phyloP scores from a whole-genome alignment of 176 grass and related monocot genomes.

The Zea luxurians region DNA sequence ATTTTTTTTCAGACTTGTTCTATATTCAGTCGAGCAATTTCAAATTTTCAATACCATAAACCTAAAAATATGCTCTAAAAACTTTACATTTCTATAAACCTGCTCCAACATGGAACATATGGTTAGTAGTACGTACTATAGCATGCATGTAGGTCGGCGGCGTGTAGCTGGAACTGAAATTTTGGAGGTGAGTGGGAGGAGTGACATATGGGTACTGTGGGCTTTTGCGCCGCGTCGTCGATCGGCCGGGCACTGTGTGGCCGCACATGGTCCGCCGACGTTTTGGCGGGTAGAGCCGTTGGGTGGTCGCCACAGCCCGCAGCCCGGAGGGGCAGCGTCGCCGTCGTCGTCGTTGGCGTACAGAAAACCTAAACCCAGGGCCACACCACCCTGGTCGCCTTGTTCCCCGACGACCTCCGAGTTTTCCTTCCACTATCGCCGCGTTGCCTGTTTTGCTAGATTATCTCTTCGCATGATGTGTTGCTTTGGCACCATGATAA shows the following conservation, averaged over 20 bases:
- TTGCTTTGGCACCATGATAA: too few species aligned
- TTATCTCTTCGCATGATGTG: too few species aligned
- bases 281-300: slow-evolving; percentile 63
- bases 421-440: slow-evolving; percentile 22
- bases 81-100: too few species aligned
- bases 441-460: not conserved
- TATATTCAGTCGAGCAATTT: too few species aligned
- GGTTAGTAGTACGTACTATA: too few species aligned
- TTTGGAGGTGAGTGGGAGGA: slow-evolving; percentile 5
- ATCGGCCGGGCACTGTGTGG: not conserved
- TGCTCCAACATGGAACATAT: too few species aligned
- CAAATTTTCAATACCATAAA: too few species aligned
- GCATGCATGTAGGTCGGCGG: too few species aligned
- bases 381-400: slow-evolving; percentile 27
- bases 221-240: not conserved
- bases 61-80: too few species aligned
- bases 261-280: slow-evolving; percentile 26
- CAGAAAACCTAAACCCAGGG: not conserved
- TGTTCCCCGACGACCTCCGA: slow-evolving; percentile 38
- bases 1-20: too few species aligned
- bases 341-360: slow-evolving; percentile 21
- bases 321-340: too few species aligned
- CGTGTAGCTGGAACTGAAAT: not conserved
- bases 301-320: not conserved
- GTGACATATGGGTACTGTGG: not conserved